phyloP scores from a whole-genome alignment of 768 basidiomycete species.

The Erythrobasidium yunnanense region DNA sequence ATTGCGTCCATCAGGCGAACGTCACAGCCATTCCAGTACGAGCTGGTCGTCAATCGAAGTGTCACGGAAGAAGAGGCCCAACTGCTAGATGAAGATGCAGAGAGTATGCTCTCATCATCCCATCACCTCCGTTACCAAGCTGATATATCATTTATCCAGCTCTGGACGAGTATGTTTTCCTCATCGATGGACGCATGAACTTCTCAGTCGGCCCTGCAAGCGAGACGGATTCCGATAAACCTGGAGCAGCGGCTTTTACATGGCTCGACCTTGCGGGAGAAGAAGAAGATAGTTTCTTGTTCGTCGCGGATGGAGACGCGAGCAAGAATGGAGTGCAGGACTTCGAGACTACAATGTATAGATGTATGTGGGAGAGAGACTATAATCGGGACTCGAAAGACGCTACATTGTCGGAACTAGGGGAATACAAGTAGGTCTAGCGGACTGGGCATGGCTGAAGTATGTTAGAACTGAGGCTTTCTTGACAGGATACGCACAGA shows the following conservation, averaged over 20 bases:
- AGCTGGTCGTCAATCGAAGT: slow-evolving; percentile 89
- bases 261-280: slow-evolving; percentile 83
- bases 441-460: no score
- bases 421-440: slow-evolving; percentile 37
- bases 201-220: slow-evolving; percentile 55
- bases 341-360: slow-evolving; percentile 88
- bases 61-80: slow-evolving; percentile 96
- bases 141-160: slow-evolving; percentile 47
- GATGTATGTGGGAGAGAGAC: slow-evolving; percentile 94
- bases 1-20: slow-evolving; percentile 76
- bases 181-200: slow-evolving; percentile 79
- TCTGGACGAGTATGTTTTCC: slow-evolving; percentile 83
- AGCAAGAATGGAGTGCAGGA: slow-evolving; percentile 49
- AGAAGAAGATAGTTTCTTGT: slow-evolving; percentile 86
- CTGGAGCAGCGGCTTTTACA: slow-evolving; percentile 64
- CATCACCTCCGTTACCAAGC: neutral
- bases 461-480: no score
- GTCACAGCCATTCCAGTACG: slow-evolving; percentile 59
- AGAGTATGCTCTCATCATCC: slow-evolving; percentile 39
- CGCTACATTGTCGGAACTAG: slow-evolving; percentile 67
- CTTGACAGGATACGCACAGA: neutral
- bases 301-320: slow-evolving; percentile 58
- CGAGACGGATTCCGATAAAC: slow-evolving; percentile 48
- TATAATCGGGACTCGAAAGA: slow-evolving; percentile 62
- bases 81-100: slow-evolving; percentile 71